These are phyloP conservation scores for Phytophthora pluvialis DNA, from an alignment of 352 stramenopile species.

Conservation along the genomic window DNA sequence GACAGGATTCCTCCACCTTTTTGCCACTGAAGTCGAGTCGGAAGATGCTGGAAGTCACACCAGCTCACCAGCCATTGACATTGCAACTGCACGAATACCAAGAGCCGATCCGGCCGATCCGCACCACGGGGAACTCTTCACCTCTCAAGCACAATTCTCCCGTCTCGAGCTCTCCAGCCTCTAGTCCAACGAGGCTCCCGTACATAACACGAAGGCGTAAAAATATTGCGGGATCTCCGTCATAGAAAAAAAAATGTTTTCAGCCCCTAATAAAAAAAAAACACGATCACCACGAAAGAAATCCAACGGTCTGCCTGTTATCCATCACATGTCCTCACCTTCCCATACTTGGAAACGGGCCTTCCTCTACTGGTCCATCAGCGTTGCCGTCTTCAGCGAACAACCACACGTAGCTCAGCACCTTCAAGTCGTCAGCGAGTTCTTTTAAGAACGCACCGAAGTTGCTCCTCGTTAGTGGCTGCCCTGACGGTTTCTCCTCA, in stretches of 20 bases:
- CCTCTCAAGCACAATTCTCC: slow-evolving; percentile 3
- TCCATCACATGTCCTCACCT: slow-evolving; percentile 31
- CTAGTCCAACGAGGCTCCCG: slow-evolving; percentile 42
- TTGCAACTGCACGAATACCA: slow-evolving; percentile 17
- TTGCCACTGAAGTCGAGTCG: slow-evolving; percentile 28
- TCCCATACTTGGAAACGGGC: slow-evolving; percentile 2
- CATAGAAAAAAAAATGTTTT: slow-evolving; percentile 15
- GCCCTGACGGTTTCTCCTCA: neutral
- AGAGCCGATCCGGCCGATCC: slow-evolving; percentile 18
- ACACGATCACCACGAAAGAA: slow-evolving; percentile 26
- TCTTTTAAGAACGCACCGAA: neutral
- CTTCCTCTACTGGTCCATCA: slow-evolving; percentile 33
- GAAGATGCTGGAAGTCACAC: slow-evolving; percentile 10
- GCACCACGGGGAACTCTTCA: slow-evolving; percentile 14
- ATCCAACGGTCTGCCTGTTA: slow-evolving; percentile 42
- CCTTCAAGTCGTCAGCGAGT: slow-evolving; percentile 2
- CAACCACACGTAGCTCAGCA: neutral
- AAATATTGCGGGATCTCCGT: slow-evolving; percentile 6
- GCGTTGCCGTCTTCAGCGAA: slow-evolving; percentile 2
- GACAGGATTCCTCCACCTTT: slow-evolving; percentile 27
- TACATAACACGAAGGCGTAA: slow-evolving; percentile 53
- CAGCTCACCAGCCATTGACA: slow-evolving; percentile 6
- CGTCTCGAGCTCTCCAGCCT: neutral
- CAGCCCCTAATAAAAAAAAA: slow-evolving; percentile 3
- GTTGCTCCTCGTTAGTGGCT: neutral